phyloP scores from a whole-genome alignment of 169 alveolate species.

The Miamiensis avidus region DNA sequence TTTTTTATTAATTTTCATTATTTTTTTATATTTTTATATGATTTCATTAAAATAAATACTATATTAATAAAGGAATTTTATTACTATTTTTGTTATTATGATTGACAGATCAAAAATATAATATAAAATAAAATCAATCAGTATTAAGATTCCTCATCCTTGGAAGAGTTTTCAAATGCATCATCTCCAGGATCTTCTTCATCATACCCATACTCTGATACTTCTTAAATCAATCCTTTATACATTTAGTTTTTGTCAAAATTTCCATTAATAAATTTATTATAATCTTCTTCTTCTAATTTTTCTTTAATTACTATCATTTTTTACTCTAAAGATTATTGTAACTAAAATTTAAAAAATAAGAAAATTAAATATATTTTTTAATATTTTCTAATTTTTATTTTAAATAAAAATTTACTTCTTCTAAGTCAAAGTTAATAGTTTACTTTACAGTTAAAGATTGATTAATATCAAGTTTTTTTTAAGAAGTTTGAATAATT shows the following conservation, averaged over 20 bases:
- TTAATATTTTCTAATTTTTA: no score
- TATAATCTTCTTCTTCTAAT: constrained; percentile 25
- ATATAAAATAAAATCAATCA: no score
- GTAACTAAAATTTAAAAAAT: constrained; percentile 3
- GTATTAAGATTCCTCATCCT: no score
- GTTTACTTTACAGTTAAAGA: constrained; percentile 13
- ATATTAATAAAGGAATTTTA: no score
- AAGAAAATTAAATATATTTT: neutral
- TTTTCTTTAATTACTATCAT: constrained; percentile 26
- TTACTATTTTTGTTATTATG: no score
- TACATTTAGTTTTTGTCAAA: constrained; percentile 11
- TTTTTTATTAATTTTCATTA: no score
- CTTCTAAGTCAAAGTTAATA: constrained; percentile 7
- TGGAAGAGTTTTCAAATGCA: no score
- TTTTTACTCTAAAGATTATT: constrained; percentile 9
- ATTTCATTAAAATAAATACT: no score
- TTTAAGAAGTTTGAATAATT: constrained; percentile 3
- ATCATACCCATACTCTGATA: neutral
- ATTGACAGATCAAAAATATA: no score
- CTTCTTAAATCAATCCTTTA: neutral
- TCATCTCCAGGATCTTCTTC: neutral
- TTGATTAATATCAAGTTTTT: constrained; percentile 7
- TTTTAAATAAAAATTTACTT: neutral
- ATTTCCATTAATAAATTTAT: constrained; percentile 17
- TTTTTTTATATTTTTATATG: no score